Base-by-base conservation (phyloP, 1,139 yeast species). In the Debaryomyces subglobosus region DNA sequence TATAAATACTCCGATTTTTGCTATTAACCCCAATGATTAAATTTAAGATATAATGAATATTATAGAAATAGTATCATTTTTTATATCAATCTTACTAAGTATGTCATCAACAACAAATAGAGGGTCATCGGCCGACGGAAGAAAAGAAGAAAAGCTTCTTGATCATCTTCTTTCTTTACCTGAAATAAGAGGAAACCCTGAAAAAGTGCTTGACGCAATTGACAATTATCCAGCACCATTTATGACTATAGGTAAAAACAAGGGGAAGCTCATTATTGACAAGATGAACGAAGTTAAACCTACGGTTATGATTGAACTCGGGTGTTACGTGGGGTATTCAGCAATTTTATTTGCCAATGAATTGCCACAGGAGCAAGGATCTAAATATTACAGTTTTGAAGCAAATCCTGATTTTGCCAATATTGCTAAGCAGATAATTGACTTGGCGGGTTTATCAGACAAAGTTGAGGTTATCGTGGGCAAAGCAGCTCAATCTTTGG, bases 281-380 rank as follows among this genome's bases (percentile, higher is more conserved):
- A 54, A 63, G 43, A 61, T 76, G 20, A 50, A 48, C 8, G 50
- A 60, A 39, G 39, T 45, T 4, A 55, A 64, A 20, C 79, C 81
- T 1, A 63, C 62, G 33, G 48, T 65, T 3, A 59, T 75, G 60
- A 58, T 72, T 36, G 82, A 78, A 52, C 59, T 78, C 39, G 82
- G 82, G 4, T 65, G 78, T 3, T 75, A 68, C 49, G 60, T 72
- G 16, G 82, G 82, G 0, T 77, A 77, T 51, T 69, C 78, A 0
- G 75, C 79, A 6, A 65, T 78, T 2, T 54, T 67, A 30, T 73
- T 73, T 49, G 69, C 69, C 1, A 59, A 55, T 29, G 63, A 65
- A 49, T 51, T 71, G 51, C 50, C 55, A 6, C 53, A 59, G 34
- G 63, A 57, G 44, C 49, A 58, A 27, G 59, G 54, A 6, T 65